Evolutionary conservation across 441 rosid species (phyloP), one percentile per base, ranked within the genome.

Genomic region (Capsella rubella): DNA sequence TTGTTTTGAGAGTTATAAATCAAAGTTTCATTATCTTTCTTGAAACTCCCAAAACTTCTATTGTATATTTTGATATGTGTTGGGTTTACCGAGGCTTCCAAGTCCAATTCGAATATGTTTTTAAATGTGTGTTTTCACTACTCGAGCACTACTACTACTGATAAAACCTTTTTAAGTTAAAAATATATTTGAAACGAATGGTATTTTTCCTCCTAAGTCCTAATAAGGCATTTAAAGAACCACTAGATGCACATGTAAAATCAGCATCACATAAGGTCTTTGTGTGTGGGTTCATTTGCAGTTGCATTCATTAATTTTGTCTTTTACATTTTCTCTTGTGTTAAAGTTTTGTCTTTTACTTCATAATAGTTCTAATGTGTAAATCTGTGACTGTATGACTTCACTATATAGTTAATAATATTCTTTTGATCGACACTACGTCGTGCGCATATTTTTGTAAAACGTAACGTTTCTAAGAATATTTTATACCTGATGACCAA

Each of bases 141-240:
- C 52, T 61, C 52, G 51, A 61, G 66, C 66, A 61, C 66, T 61
- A 61, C 66, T 42, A 61, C 66, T 61, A 61, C 66, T 42, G 35
- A 61, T 61, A 8, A 8, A n/a, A 40, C 2, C 1, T 42, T 8
- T 8, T 43, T n/a, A 43, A 42, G 3, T 43, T 21, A 21, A 61
- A 61, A 51, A 6, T 29, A 13, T 13, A 35, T 16, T 58, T 25
- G 47, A 37, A 61, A 35, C 52, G 25, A 61, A 14, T 42, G 51
- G 14, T n/a, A 61, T 42, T 8, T 35, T 42, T 43, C 21, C 37
- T 42, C 43, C 25, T n/a, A 4, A 43, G 14, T 43, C 21, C 37
- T 42, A 28, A 14, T n/a, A 4, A 43, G 14, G 37, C 66, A 61
- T 61, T 61, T 43, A 43, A 37, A 59, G 32, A 18, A 37, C 15